Evolutionary conservation across 768 basidiomycete genomes (phyloP).

Genomic region (Coprinopsis sp.): DNA sequence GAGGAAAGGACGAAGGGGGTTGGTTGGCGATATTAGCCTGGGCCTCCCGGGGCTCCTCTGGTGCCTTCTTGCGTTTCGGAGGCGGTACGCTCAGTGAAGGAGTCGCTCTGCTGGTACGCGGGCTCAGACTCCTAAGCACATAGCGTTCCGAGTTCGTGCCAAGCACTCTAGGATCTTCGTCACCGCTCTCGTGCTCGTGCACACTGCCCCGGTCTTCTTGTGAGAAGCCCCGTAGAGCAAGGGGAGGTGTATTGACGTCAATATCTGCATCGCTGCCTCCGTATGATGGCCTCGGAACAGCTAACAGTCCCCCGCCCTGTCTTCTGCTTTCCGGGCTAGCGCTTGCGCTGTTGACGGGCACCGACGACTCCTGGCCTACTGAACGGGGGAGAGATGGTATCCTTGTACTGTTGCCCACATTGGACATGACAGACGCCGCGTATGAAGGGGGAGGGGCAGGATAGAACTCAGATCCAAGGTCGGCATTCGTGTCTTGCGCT

Average conservation of each 20-base stretch:
- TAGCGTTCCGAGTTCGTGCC: conserved; percentile 30
- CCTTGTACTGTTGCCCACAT: conserved; percentile 11
- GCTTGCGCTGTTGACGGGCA: conserved; percentile 7
- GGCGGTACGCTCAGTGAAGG: no score
- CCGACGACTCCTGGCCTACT: conserved; percentile 19
- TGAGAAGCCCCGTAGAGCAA: conserved; percentile 7
- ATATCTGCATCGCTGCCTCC: background rate
- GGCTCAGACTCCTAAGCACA: conserved; percentile 41
- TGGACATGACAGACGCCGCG: conserved; percentile 21
- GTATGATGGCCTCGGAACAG: background rate
- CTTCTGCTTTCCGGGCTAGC: conserved; percentile 11
- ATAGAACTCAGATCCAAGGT: conserved; percentile 7
- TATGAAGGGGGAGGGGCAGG: conserved; percentile 26
- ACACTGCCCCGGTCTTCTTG: conserved; percentile 21
- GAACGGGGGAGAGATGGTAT: conserved; percentile 26
- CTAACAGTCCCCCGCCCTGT: conserved; percentile 4
- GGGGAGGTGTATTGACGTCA: conserved; percentile 7
- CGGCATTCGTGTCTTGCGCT: background rate
- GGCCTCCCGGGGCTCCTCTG: no score
- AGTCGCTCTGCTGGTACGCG: conserved; percentile 34
- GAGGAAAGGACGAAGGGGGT: no score
- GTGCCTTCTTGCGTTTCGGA: no score
- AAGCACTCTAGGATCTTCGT: conserved; percentile 25
- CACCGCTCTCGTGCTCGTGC: conserved; percentile 19
- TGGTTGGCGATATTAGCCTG: no score